Percentiles rank a stretch among this genome's conserved stretches.
phyloP scores from a whole-genome alignment of 257 asterid genomes.

The Solanum tarapatanum region DNA sequence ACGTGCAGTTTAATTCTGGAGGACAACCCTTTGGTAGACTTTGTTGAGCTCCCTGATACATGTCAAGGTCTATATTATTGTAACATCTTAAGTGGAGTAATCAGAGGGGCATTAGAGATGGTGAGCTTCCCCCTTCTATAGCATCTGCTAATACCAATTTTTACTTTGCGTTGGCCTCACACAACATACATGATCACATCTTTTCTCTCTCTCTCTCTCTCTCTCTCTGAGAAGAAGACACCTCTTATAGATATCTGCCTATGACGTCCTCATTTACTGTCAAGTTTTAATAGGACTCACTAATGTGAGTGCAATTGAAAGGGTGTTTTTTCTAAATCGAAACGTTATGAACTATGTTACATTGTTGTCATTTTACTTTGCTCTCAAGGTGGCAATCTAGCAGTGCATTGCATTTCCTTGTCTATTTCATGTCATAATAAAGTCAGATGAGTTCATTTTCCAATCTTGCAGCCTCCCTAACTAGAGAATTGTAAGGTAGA shows the following conservation, averaged over 20 bases:
- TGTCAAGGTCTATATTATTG: constrained; percentile 94
- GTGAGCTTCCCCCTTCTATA: constrained; percentile 18
- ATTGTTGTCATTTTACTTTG: background rate
- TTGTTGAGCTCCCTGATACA: constrained; percentile 95
- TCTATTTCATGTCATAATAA: background rate
- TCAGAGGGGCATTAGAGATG: constrained; percentile 96
- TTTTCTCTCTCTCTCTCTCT: background rate
- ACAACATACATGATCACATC: background rate
- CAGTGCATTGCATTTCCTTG: background rate
- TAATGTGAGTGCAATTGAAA: background rate
- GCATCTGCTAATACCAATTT: background rate
- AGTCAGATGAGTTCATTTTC: background rate
- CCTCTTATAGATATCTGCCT: background rate
- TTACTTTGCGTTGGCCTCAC: background rate
- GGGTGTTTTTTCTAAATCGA: background rate
- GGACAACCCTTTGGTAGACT: constrained; percentile 93
- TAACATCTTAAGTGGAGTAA: constrained; percentile 87
- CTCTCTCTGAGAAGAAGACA: background rate
- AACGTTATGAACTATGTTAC: background rate
- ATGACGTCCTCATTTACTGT: background rate
- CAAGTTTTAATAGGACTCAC: background rate
- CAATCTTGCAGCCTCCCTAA: background rate
- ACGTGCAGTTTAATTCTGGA: constrained; percentile 87
- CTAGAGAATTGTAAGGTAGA: background rate
- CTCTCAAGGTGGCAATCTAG: background rate